Evolutionary conservation across 177 flowering plant species (phyloP).

Genomic region (Vitis hybrid): DNA sequence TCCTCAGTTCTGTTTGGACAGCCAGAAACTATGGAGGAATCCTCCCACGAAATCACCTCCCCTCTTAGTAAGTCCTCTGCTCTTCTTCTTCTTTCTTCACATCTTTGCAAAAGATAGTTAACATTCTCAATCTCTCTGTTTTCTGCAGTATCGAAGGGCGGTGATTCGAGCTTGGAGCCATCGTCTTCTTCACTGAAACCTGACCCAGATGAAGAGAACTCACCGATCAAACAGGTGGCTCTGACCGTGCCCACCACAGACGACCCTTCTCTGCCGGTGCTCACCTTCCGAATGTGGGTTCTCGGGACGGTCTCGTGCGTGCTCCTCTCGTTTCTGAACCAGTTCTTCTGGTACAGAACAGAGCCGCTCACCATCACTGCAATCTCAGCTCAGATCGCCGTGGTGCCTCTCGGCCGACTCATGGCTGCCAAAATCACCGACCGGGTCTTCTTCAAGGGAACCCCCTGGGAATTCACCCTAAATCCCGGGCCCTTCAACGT

Average conservation of each 20-base stretch:
- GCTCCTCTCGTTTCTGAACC: slow-evolving; percentile 79
- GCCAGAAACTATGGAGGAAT: slow-evolving; percentile 8
- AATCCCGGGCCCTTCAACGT: slow-evolving; percentile 74
- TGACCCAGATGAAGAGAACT: slow-evolving; percentile 38
- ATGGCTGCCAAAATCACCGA: slow-evolving; percentile 67
- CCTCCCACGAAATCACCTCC: slow-evolving; percentile 7
- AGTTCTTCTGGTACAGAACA: slow-evolving; percentile 89
- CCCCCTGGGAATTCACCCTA: slow-evolving; percentile 54
- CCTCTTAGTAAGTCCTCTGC: slow-evolving; percentile 18
- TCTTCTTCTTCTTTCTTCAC: background rate
- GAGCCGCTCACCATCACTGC: slow-evolving; percentile 77
- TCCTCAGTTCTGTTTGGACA: background rate
- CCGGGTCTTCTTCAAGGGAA: slow-evolving; percentile 55
- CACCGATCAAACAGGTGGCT: slow-evolving; percentile 68
- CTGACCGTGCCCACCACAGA: slow-evolving; percentile 72
- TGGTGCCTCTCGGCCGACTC: slow-evolving; percentile 74
- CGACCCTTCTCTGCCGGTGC: slow-evolving; percentile 67
- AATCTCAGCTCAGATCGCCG: slow-evolving; percentile 84
- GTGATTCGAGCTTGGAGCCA: background rate
- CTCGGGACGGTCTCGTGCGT: slow-evolving; percentile 68
- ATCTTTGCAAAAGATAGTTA: background rate
- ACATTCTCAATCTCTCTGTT: background rate
- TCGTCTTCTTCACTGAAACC: slow-evolving; percentile 3
- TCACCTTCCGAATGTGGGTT: slow-evolving; percentile 89
- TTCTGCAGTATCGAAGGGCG: slow-evolving; percentile 9